Percentiles rank a stretch among this genome's conserved stretches.
These are phyloP conservation scores for Allomyces arbusculus DNA, from an alignment of 192 early-diverging fungal species.

Conservation along the genomic window DNA sequence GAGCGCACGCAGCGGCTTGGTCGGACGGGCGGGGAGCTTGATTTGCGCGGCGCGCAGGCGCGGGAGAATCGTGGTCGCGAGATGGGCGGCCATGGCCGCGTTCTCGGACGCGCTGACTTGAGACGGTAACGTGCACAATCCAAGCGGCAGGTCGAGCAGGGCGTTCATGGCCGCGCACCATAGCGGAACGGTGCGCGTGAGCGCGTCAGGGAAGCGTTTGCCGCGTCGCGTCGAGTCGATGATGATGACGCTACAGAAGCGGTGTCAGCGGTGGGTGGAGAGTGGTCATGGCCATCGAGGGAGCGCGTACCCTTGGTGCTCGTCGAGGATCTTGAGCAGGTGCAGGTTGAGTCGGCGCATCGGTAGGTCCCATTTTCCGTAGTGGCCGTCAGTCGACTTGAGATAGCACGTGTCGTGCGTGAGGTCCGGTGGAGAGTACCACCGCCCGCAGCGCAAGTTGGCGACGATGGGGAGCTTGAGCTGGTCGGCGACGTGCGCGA, in stretches of 20 bases:
- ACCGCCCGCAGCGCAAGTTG: conserved; percentile 71
- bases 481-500: conserved; percentile 26
- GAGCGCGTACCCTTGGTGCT: conserved; percentile 29
- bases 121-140: conserved; percentile 38
- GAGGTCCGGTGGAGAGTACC: conserved; percentile 30
- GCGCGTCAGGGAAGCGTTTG: conserved; percentile 61
- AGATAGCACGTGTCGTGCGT: conserved; percentile 48
- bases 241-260: conserved; percentile 41
- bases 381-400: conserved; percentile 88
- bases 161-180: conserved; percentile 67
- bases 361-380: conserved; percentile 64
- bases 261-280: neutral
- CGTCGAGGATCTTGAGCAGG: conserved; percentile 30
- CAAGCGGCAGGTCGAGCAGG: conserved; percentile 24
- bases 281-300: neutral
- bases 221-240: conserved; percentile 75
- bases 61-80: conserved; percentile 10
- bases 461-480: conserved; percentile 41
- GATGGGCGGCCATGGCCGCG: conserved; percentile 27
- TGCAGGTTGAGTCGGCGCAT: conserved; percentile 59
- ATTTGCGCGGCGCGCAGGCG: conserved; percentile 13
- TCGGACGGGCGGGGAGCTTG: conserved; percentile 9
- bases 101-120: conserved; percentile 49
- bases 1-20: conserved; percentile 57
- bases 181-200: conserved; percentile 72